Percentiles rank a stretch among this genome's conserved stretches.
These are phyloP conservation scores for Glomus cerebriforme DNA, from an alignment of 192 early-diverging fungal species.

Conservation along the genomic window DNA sequence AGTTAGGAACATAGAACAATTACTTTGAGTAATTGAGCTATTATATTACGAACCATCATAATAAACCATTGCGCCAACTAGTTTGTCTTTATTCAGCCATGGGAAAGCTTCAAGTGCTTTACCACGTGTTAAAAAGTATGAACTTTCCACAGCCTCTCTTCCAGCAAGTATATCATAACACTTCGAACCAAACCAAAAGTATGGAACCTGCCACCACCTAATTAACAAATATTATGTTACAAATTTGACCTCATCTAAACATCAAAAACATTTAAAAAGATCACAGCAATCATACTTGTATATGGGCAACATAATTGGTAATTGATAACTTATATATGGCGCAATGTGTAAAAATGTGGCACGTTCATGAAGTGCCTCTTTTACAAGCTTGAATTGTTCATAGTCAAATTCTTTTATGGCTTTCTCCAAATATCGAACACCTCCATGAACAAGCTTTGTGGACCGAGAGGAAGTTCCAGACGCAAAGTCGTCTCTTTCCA, in stretches of 20 bases:
- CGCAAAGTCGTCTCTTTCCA: constrained; percentile 95
- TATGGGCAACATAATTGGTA: constrained; percentile 94
- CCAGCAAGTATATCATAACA: constrained; percentile 91
- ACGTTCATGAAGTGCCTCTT: constrained; percentile 95
- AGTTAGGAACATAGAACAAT: constrained; percentile 14
- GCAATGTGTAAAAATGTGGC: constrained; percentile 92
- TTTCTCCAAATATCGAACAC: constrained; percentile 96
- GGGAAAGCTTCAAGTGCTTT: constrained; percentile 95
- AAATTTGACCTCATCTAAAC: not conserved
- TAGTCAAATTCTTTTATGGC: constrained; percentile 92
- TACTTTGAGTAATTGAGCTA: not conserved
- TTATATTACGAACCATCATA: constrained; percentile 73
- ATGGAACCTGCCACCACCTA: constrained; percentile 93
- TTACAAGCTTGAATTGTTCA: constrained; percentile 95
- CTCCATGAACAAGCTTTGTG: constrained; percentile 97
- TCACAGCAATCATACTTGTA: constrained; percentile 64
- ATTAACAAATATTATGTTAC: constrained; percentile 17
- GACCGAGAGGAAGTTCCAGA: constrained; percentile 88
- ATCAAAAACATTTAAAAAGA: not conserved
- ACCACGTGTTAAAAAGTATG: constrained; percentile 80
- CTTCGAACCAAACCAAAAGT: constrained; percentile 94
- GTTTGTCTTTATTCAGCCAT: constrained; percentile 84
- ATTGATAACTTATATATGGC: constrained; percentile 89
- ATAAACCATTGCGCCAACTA: constrained; percentile 95
- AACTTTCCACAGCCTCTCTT: constrained; percentile 73